Evolutionary conservation across 2,329 filamentous ascomycete genomes (phyloP).

Genomic region (Ophiocordyceps polyrhachis-furcata): DNA sequence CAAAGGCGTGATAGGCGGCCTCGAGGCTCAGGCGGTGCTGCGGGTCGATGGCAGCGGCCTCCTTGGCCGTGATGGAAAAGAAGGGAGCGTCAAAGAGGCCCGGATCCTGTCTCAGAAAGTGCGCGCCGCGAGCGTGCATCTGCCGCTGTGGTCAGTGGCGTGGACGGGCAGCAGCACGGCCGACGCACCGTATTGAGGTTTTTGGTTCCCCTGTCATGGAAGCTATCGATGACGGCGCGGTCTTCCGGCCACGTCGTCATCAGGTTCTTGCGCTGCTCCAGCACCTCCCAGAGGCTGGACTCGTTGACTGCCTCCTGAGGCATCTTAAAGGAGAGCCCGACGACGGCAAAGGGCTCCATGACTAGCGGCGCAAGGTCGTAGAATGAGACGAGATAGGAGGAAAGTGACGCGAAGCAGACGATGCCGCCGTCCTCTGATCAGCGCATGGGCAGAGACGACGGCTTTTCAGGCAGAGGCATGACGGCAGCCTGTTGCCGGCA

Average conservation of each 20-base stretch:
- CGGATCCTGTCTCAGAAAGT: neutral
- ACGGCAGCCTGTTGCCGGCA: neutral
- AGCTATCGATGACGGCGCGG: conserved; percentile 11
- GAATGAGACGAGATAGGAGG: neutral
- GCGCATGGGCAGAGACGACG: neutral
- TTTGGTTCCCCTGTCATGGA: conserved; percentile 2
- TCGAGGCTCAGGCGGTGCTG: neutral
- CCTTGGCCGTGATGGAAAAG: neutral
- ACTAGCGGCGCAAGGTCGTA: neutral
- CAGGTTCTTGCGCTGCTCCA: conserved; percentile 12
- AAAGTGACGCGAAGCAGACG: neutral
- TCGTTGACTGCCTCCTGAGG: conserved; percentile 15
- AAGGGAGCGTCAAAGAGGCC: neutral
- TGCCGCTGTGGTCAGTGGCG: neutral
- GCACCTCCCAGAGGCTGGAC: conserved; percentile 14
- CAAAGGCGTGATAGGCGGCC: neutral
- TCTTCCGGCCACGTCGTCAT: conserved; percentile 14
- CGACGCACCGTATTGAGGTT: conserved; percentile 1
- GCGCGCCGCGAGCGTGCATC: neutral
- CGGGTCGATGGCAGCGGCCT: neutral
- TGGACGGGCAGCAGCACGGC: neutral
- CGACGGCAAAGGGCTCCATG: conserved; percentile 10
- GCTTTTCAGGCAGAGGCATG: neutral
- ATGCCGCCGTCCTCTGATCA: neutral
- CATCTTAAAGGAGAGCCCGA: conserved; percentile 19